Evolutionary conservation across 108 stramenopile species (phyloP), one percentile per base, ranked within the genome.

Genomic region (Cyclotella atomus): DNA sequence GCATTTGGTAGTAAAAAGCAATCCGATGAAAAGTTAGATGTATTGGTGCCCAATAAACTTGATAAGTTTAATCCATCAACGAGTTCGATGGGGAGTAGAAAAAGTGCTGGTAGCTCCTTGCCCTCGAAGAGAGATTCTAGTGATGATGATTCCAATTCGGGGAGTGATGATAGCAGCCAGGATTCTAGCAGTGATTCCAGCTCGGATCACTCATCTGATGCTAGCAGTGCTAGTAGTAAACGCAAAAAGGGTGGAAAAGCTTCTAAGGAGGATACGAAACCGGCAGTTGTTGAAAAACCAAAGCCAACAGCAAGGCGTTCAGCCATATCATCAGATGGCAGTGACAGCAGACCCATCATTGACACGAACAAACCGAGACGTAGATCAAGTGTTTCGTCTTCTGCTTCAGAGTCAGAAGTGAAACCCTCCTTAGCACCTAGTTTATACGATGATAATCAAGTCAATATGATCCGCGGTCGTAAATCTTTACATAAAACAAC

Each of bases 401-500:
- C 60, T 14, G 15, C 57, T 8, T 2, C 34, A 30, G 34, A 16
- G 33, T 17, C 57, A 10, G 57, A 59, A 2, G 0, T 0, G 7
- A 33, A 33, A 8, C 20, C 41, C 2, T 25, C 43, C 16, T 41
- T 55, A 3, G 24, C 25, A 23, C 72, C 72, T 0, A 36, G 59
- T 28, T 41, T 73, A 12, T 65, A 44, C 28, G 63, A 64, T 55
- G 72, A 64, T 15, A 53, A 73, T 5, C 72, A 73, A 64, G 43
- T 23, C n/a, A 43, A 47, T 5, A 65, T 73, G 72, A 54, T 73
- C 53, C 19, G 35, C 0, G 63, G 72, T 27, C 50, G 67, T 33
- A 43, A 29, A 54, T 54, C 72, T 16, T n/a, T n/a, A n/a, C n/a
- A n/a, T n/a, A n/a, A n/a, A n/a, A 50, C 35, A 44, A 28, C 53